These are phyloP conservation scores for Pseudozyma pruni DNA, from an alignment of 1,284 basidiomycete genomes.

Conservation along the genomic window DNA sequence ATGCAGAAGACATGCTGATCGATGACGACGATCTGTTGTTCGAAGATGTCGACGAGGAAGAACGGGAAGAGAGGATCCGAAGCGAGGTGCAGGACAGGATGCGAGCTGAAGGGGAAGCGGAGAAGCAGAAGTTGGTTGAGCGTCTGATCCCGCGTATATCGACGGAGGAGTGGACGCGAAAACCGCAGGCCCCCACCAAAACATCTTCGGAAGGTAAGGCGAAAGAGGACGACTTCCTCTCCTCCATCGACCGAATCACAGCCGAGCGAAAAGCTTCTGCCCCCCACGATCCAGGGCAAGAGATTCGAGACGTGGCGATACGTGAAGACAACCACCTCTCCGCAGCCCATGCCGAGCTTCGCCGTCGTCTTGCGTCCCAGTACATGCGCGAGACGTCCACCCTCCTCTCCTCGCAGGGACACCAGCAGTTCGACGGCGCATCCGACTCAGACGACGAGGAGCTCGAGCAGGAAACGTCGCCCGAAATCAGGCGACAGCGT, in stretches of 20 bases:
- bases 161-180: constrained; percentile 27
- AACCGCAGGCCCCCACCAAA: background rate
- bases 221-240: constrained; percentile 11
- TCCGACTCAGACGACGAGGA: constrained; percentile 44
- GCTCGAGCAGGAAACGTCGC: constrained; percentile 34
- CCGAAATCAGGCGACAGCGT: constrained; percentile 16
- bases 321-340: constrained; percentile 17
- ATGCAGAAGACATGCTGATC: constrained; percentile 36
- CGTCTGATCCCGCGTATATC: constrained; percentile 34
- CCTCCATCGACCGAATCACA: constrained; percentile 33
- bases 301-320: background rate
- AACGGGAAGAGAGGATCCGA: constrained; percentile 17
- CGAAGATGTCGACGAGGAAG: constrained; percentile 38
- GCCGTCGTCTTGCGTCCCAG: constrained; percentile 31
- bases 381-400: constrained; percentile 40
- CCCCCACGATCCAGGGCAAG: too few relatives aligned
- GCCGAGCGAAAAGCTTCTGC: background rate
- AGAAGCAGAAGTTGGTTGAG: constrained; percentile 25
- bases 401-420: constrained; percentile 29
- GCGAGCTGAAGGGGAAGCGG: constrained; percentile 4
- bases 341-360: constrained; percentile 22
- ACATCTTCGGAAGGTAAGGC: background rate
- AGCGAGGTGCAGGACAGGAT: constrained; percentile 22
- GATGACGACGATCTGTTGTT: constrained; percentile 41
- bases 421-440: constrained; percentile 38